These are phyloP conservation scores for Metschnikowia cerradonensis DNA, from an alignment of 805 yeast genomes.

Conservation along the genomic window DNA sequence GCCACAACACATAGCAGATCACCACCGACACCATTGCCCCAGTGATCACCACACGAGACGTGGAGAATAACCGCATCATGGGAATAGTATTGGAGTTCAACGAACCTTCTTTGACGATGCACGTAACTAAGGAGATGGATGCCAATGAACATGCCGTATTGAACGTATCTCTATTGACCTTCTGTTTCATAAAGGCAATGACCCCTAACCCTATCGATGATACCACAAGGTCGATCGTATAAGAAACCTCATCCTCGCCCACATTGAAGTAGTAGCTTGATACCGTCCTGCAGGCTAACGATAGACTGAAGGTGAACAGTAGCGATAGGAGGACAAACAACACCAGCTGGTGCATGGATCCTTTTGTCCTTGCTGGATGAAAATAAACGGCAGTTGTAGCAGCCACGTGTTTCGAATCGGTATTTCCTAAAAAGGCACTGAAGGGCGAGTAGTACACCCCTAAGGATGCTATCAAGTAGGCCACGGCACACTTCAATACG, in stretches of 20 bases:
- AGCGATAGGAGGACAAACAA: slow-evolving; percentile 56
- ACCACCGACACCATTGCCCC: slow-evolving; percentile 61
- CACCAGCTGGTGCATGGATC: slow-evolving; percentile 74
- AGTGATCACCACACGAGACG: slow-evolving; percentile 51
- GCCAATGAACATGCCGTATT: slow-evolving; percentile 80
- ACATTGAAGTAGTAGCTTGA: slow-evolving; percentile 43
- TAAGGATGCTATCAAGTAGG: slow-evolving; percentile 68
- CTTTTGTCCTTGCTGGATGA: slow-evolving; percentile 75
- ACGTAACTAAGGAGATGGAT: slow-evolving; percentile 64
- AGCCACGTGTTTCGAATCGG: slow-evolving; percentile 75
- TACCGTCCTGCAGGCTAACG: slow-evolving; percentile 48
- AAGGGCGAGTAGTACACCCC: slow-evolving; percentile 59
- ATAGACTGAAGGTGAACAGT: slow-evolving; percentile 48
- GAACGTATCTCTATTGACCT: slow-evolving; percentile 62
- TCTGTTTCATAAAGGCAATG: slow-evolving; percentile 67
- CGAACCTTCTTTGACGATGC: slow-evolving; percentile 71
- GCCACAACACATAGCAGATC: slow-evolving; percentile 63
- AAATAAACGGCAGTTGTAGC: slow-evolving; percentile 84
- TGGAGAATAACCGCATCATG: slow-evolving; percentile 46
- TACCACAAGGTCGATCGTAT: slow-evolving; percentile 49
- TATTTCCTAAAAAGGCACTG: slow-evolving; percentile 50
- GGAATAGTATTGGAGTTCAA: slow-evolving; percentile 57
- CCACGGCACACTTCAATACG: slow-evolving; percentile 65
- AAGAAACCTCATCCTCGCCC: slow-evolving; percentile 48
- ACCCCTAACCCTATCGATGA: slow-evolving; percentile 57